A percentile compares a stretch with the other conserved stretches of the same genome.
These are phyloP conservation scores for Zarea fungicola DNA, from an alignment of 2,329 filamentous ascomycete genomes.

Conservation along the genomic window DNA sequence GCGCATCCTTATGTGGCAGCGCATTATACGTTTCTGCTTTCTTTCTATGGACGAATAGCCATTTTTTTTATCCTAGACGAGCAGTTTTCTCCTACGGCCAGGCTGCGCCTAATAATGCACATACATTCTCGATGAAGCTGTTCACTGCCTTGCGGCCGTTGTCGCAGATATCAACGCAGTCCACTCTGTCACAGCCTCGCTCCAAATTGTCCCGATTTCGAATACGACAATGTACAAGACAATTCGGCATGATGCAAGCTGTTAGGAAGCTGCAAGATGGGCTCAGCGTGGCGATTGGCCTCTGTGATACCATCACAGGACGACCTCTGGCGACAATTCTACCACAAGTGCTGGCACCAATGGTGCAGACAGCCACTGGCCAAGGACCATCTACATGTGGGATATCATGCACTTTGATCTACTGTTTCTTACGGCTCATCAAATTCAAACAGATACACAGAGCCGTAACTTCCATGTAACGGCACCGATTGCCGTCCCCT, in stretches of 20 bases:
- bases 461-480: slow-evolving; percentile 8
- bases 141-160: slow-evolving; percentile 8
- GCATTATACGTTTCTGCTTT: neutral
- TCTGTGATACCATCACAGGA: slow-evolving; percentile 11
- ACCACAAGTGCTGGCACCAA: slow-evolving; percentile 10
- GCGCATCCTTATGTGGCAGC: neutral
- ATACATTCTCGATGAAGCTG: slow-evolving; percentile 1
- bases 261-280: slow-evolving; percentile 9
- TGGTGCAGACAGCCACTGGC: slow-evolving; percentile 4
- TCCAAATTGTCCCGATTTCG: neutral
- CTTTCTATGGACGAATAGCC: neutral
- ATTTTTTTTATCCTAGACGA: neutral
- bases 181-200: neutral
- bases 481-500: slow-evolving; percentile 15
- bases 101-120: slow-evolving; percentile 1
- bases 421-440: neutral
- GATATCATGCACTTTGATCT: neutral
- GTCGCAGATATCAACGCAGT: neutral
- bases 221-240: neutral
- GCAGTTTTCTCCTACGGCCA: neutral
- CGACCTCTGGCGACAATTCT: slow-evolving; percentile 9
- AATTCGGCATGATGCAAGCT: slow-evolving; percentile 10
- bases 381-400: slow-evolving; percentile 4
- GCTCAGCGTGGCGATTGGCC: slow-evolving; percentile 9
- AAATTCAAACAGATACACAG: neutral